Evolutionary conservation across 208 protist species (phyloP).

Genomic region (Wallacemonas sp.): DNA sequence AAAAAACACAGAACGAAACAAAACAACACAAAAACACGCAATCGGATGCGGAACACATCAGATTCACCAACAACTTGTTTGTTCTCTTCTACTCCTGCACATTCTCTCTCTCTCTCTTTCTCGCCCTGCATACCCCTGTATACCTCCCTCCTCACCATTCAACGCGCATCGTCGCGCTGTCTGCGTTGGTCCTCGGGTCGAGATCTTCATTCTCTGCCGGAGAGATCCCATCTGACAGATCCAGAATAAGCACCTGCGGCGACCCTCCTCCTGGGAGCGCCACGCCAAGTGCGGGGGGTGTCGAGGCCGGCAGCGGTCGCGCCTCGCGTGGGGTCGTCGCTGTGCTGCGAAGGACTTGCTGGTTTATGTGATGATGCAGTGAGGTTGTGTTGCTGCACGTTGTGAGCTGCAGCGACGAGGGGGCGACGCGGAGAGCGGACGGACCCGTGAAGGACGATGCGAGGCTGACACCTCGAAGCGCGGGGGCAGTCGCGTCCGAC

Average conservation of each 20-base stretch:
- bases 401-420: background rate
- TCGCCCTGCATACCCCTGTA: background rate
- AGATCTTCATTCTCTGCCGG: background rate
- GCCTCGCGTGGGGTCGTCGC: background rate
- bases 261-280: background rate
- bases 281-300: background rate
- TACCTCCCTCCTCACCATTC: background rate
- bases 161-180: background rate
- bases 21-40: too few relatives aligned
- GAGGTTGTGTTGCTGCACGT: constrained; percentile 11
- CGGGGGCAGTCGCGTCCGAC: background rate
- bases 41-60: too few relatives aligned
- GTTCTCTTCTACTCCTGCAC: too few relatives aligned
- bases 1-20: too few relatives aligned
- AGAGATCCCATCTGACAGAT: background rate
- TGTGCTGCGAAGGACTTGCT: constrained; percentile 10
- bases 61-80: too few relatives aligned
- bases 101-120: background rate
- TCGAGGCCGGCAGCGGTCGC: background rate
- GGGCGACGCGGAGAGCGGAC: background rate
- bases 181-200: background rate
- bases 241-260: background rate
- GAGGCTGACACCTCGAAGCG: background rate
- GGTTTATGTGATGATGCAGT: constrained; percentile 11
- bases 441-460: background rate